Evolutionary conservation across 2,329 filamentous ascomycete genomes (phyloP), one percentile per base, ranked within the genome.

Genomic region (Venturia effusa): DNA sequence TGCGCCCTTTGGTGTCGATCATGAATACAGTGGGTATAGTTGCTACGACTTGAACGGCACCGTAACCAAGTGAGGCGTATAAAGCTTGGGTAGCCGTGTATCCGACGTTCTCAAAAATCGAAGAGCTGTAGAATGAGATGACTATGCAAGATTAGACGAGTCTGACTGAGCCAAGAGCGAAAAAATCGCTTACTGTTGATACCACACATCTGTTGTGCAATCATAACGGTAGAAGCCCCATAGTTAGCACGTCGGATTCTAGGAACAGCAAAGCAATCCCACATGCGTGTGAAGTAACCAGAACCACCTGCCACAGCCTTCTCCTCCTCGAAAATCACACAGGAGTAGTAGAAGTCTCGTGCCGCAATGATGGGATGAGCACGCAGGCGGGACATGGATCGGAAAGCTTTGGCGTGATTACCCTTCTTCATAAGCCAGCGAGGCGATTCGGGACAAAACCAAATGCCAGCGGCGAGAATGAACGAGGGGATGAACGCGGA

Each of bases 401-500:
- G 61, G 71, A 79, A 84, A 3, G 78, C 82, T 45, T 79, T 74
- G 7, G 74, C 69, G 59, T 77, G 71, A 32, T 76, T 74, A 48
- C 74, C 70, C 57, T 81, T 76, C 68, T 80, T 76, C 68, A 83
- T 82, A 27, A 61, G 73, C 79, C 79, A 81, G 67, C 80, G 71
- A 40, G 78, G 79, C 2, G 75, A 78, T 65, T 82, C 80, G 60
- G 37, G 71, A 64, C 64, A 74, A 67, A 75, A 72, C 62, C 64
- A 75, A 61, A 76, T 72, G 30, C 70, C 70, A 37, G 55, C 41
- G 40, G 67, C 66, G 5, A 76, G 70, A 64, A 74, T 68, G 65
- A 76, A 69, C 11, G 74, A 70, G 22, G 74, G 74, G 39, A 82
- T 79, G 72, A 88, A 81, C 11, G 87, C 85, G 2, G 84, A 88